Base-by-base conservation (phyloP, 2,329 filamentous ascomycete species). In the Botrytis cinerea region DNA sequence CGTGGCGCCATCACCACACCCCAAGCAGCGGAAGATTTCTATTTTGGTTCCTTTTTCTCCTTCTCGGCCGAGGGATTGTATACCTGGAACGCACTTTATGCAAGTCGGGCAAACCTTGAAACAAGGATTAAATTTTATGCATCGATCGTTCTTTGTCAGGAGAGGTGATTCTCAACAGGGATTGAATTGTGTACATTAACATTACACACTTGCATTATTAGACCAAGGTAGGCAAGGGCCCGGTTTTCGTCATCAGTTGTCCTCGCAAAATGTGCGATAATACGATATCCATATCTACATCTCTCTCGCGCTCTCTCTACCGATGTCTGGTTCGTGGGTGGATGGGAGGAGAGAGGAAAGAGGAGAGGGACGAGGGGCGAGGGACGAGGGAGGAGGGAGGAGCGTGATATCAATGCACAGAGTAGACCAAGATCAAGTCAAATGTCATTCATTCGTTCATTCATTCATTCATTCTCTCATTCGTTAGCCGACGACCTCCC, bases 111-210 rank as follows among this genome's bases (percentile, higher is more conserved):
- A n/a, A n/a, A n/a, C 22, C 46, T 51, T 51, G 3, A 2, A 18
- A 18, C 51, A 54, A 28, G 51, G 51, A 54, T 54, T 28, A 4
- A 1, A 54, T 54, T 54, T 54, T 28, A 54, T 54, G 8, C 51
- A 32, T 32, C 32, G 32, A 54, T 54, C n/a, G n/a, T 61, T 20
- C 46, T 54, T 54, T n/a, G 28, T 32, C 28, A 2, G 38, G 18
- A 18, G 18, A 32, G 43, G 64, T 20, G 45, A 54, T 67, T 67
- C 64, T 38, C 46, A 32, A 67, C 64, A 67, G 25, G 64, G 64
- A 40, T 67, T 54, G 16, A 67, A 67, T 67, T 67, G 40, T 67
- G 32, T 67, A 67, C 63, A 67, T 67, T 67, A 67, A 67, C 63
- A 67, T 67, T 67, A 67, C 63, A 67, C 51, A 28, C 40, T n/a